These are phyloP conservation scores for Boletus sp. DNA, from an alignment of 768 basidiomycete species.

Conservation along the genomic window DNA sequence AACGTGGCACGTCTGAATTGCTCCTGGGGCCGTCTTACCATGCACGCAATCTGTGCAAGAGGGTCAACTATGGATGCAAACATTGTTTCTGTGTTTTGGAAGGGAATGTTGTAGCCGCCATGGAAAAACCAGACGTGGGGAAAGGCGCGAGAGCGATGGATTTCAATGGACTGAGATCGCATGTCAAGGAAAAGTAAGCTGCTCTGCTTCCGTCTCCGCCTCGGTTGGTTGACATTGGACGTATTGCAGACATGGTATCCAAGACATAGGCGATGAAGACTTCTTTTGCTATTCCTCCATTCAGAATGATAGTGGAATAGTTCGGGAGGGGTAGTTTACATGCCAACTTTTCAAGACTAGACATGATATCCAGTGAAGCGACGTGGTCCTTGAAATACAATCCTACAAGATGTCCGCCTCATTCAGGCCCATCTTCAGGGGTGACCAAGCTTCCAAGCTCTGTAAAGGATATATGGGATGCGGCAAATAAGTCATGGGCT, in stretches of 20 bases:
- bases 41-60: conserved; percentile 31
- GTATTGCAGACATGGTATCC: conserved; percentile 46
- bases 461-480: conserved; percentile 25
- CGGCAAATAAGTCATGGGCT: conserved; percentile 23
- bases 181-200: conserved; percentile 58
- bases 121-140: background rate
- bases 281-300: conserved; percentile 32
- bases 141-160: conserved; percentile 32
- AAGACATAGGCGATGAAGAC: conserved; percentile 52
- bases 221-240: conserved; percentile 4
- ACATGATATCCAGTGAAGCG: background rate
- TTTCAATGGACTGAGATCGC: conserved; percentile 60
- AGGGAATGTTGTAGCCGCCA: background rate
- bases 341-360: background rate
- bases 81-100: conserved; percentile 38
- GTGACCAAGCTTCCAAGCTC: conserved; percentile 26
- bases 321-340: background rate
- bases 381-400: background rate
- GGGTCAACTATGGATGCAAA: conserved; percentile 48
- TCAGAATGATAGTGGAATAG: too few relatives aligned
- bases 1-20: conserved; percentile 21
- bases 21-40: conserved; percentile 17
- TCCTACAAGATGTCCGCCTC: background rate
- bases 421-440: background rate
- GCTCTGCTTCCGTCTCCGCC: background rate